Base-by-base conservation (phyloP, 345 rosid genomes). In the Cochlearia excelsa region DNA sequence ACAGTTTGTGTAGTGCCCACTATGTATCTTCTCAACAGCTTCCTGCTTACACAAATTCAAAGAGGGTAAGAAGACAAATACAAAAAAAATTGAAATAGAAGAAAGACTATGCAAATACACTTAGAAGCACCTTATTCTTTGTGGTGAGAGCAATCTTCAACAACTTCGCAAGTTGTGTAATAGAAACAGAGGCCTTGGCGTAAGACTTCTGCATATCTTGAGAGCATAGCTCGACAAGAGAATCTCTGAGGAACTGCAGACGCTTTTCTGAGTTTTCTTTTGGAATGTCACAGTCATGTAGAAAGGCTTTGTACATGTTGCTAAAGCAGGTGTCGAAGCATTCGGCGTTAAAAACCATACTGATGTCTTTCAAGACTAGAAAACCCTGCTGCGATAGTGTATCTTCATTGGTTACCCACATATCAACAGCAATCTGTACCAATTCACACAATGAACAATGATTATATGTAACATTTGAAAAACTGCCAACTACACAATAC, bases 331-430 rank as follows among this genome's bases (percentile, higher is more conserved):
- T 57, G 26, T 82, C 79, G 35, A 82, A 81, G 68, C 81, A 82
- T 51, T 85, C 85, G 2, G 82, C 76, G 73, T 75, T 78, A 46
- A 80, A 89, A 43, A 75, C 75, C 61, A 60, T 45, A 57, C 81
- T 75, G 67, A 87, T 84, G 48, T 76, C 91, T 69, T 69, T 79
- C 47, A 87, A 75, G 52, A 85, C 34, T 46, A 82, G 75, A 77
- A 81, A 82, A 46, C 94, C 78, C 34, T 73, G 76, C 58, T 70
- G 67, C 2, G 95, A 80, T 45, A 82, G 68, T 52, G 51, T 66
- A 63, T 67, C 81, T 64, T 84, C 81, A 57, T 94, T 77, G 0
- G 91, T 87, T 55, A 83, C 83, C 99, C 99, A 89, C 59, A 89
- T 55, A 72, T 85, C 84, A 67, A 89, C 67, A 30, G 83, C 75